Conservation (phyloP, 345 rosid species). For the Zanthoxylum bungeanum region DNA sequence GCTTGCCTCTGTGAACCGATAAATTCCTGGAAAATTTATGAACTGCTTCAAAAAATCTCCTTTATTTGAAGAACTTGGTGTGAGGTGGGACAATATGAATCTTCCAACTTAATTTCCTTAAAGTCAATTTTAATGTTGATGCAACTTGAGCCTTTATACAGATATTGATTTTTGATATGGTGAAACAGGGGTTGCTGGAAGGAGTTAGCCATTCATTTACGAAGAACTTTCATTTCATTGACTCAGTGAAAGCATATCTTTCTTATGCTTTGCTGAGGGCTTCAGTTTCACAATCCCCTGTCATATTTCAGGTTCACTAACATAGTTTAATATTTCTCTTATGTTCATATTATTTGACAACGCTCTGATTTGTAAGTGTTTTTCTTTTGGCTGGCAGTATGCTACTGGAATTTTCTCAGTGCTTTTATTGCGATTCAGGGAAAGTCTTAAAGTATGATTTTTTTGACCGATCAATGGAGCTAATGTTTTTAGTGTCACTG, state of each 20-base stretch:
- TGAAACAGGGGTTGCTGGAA: slow-evolving; percentile 83
- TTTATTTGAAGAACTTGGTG: background rate
- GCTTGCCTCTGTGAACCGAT: background rate
- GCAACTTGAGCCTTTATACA: background rate
- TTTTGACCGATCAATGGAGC: slow-evolving; percentile 21
- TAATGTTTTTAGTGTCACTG: background rate
- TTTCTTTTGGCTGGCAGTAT: slow-evolving; percentile 69
- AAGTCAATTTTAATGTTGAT: background rate
- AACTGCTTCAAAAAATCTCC: background rate
- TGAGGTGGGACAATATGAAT: background rate
- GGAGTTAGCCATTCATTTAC: slow-evolving; percentile 94
- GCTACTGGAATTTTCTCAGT: slow-evolving; percentile 95
- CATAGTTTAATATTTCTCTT: slow-evolving; percentile 10
- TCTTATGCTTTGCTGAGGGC: slow-evolving; percentile 95
- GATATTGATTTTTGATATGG: slow-evolving; percentile 12
- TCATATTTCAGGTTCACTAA: slow-evolving; percentile 81
- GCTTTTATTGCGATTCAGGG: slow-evolving; percentile 85
- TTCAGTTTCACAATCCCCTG: slow-evolving; percentile 84
- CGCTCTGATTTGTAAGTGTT: slow-evolving; percentile 19
- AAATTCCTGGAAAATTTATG: background rate
- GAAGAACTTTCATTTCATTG: slow-evolving; percentile 92
- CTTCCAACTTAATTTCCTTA: background rate
- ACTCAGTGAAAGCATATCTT: slow-evolving; percentile 96
- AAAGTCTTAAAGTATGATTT: slow-evolving; percentile 89
- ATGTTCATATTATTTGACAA: slow-evolving; percentile 14